Base-by-base conservation (phyloP, 805 yeast species). In the Metschnikowia corniflorae region DNA sequence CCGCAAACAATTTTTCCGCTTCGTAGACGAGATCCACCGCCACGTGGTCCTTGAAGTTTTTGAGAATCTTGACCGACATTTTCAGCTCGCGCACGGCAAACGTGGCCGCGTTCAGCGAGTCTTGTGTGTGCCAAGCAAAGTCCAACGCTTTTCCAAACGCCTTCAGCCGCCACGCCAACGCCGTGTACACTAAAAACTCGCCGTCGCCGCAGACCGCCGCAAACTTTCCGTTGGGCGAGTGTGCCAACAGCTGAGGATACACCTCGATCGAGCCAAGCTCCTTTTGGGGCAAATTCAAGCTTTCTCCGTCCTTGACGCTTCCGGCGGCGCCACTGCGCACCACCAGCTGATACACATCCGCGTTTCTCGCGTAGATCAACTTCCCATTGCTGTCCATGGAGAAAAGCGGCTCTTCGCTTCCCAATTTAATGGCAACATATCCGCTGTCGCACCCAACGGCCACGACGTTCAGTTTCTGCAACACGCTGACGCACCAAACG, bases 201-300 rank as follows among this genome's bases (percentile, higher is more conserved):
- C 96, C 97, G 65, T 93, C 98, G 57, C 99, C 99, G 30, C 91
- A 83, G 33, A 93, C 96, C 18, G 97, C 84, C 26, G 89, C 97
- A 59, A 85, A 93, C 62, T 96, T 80, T 46, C 99, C 99, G 58
- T 93, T 93, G 46, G 97, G 97, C 29, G 97, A 91, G 63, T 93
- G 98, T 33, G 73, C 68, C 54, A 93, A 73, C 42, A 84, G 75
- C 44, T 85, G 83, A 35, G 98, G 97, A 71, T 81, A 93, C 30
- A 91, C 78, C 63, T 93, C 98, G 35, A 91, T 86, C 16, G 86
- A 70, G n/a, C 98, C 98, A 43, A 93, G 70, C 54, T 93, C 98
- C 65, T 89, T 89, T 38, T 83, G 82, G 46, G 83, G 80, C 49
- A 93, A 66, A 4, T 86, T 72, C 43, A 93, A 63, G 3, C 76